These are phyloP conservation scores for Spirogloea muscicola DNA, from an alignment of 139 green algal genomes.

Conservation along the genomic window DNA sequence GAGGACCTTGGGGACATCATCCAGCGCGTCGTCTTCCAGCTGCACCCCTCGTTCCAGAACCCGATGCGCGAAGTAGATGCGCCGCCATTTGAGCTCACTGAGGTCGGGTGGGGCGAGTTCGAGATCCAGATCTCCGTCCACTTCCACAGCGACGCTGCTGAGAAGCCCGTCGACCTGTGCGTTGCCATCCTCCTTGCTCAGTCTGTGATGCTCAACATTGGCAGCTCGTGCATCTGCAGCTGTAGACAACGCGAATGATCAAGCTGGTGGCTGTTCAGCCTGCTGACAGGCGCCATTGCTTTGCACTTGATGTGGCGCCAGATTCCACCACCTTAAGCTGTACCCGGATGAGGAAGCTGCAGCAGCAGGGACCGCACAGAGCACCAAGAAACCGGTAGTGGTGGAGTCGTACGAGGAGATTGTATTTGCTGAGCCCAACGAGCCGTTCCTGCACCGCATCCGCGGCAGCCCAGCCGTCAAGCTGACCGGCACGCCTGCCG, in stretches of 20 bases:
- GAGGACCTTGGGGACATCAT: conserved; percentile 73
- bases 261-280: too few species aligned
- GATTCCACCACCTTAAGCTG: conserved; percentile 74
- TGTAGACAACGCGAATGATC: too few species aligned
- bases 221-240: too few species aligned
- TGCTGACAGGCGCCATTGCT: too few species aligned
- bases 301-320: too few species aligned
- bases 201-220: too few species aligned
- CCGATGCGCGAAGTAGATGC: conserved; percentile 53
- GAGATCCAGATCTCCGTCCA: conserved; percentile 70
- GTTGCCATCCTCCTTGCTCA: too few species aligned
- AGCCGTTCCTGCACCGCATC: conserved; percentile 63
- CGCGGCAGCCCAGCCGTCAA: conserved; percentile 26
- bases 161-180: too few species aligned
- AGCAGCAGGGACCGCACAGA: conserved; percentile 44
- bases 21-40: conserved; percentile 81
- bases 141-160: conserved; percentile 66
- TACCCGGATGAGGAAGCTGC: conserved; percentile 66
- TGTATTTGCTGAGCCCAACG: conserved; percentile 77
- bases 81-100: conserved; percentile 70
- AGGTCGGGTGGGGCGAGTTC: conserved; percentile 96
- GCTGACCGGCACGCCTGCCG: too few species aligned
- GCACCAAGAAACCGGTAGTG: conserved; percentile 57
- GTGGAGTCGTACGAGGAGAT: conserved; percentile 85
- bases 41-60: conserved; percentile 84